Percentiles rank a stretch among this genome's conserved stretches.
These are phyloP conservation scores for Rhodosporidiobolus sp. DNA, from an alignment of 768 basidiomycete species.

Conservation along the genomic window DNA sequence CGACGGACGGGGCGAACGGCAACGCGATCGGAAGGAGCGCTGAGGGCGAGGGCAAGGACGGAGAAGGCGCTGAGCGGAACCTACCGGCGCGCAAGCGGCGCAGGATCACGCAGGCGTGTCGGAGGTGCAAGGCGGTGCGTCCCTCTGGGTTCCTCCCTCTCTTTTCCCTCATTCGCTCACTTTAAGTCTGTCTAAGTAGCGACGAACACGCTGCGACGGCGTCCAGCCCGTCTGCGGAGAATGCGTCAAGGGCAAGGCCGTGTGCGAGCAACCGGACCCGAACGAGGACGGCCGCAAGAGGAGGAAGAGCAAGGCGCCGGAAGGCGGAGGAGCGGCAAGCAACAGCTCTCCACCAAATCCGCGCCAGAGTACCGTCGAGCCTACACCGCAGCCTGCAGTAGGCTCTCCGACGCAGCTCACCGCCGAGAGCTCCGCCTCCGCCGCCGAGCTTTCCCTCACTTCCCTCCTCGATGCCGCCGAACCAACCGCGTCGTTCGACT, in stretches of 20 bases:
- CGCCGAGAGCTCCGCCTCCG: too few relatives aligned
- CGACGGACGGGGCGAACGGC: too few relatives aligned
- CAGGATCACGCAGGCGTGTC: neutral
- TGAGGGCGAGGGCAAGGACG: too few relatives aligned
- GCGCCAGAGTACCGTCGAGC: too few relatives aligned
- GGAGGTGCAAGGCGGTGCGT: neutral
- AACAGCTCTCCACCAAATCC: neutral
- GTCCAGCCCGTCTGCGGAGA: neutral
- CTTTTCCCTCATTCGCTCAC: neutral
- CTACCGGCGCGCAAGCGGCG: neutral
- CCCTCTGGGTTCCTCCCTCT: neutral
- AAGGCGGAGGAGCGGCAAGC: neutral
- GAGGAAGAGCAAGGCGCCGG: neutral
- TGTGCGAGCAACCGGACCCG: neutral
- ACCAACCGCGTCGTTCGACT: too few relatives aligned
- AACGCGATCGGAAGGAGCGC: too few relatives aligned
- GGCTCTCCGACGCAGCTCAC: too few relatives aligned
- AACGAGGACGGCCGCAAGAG: conserved; percentile 1
- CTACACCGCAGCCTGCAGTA: too few relatives aligned
- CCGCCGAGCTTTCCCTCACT: too few relatives aligned
- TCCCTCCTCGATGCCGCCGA: too few relatives aligned
- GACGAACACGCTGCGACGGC: conserved; percentile 1
- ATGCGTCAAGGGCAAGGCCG: neutral
- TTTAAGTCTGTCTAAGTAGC: neutral
- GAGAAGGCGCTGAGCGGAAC: neutral